Evolutionary conservation across 345 rosid species (phyloP).

Genomic region (Lepidium didymum): DNA sequence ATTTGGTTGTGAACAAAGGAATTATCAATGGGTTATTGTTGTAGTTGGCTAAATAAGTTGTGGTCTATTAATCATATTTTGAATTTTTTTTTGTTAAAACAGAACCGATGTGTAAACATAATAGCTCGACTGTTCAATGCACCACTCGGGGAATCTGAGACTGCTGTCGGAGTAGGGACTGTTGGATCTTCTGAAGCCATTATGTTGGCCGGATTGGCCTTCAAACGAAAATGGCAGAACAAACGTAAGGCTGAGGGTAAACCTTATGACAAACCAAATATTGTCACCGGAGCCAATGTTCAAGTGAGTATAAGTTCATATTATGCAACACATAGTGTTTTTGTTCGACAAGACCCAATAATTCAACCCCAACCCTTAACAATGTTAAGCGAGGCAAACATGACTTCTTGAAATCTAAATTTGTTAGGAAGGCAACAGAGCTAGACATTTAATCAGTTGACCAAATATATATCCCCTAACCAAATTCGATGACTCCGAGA

Average conservation of each 20-base stretch:
- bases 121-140: slow-evolving; percentile 90
- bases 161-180: slow-evolving; percentile 84
- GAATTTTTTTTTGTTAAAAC: not conserved
- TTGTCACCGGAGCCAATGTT: slow-evolving; percentile 95
- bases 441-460: too few relatives aligned
- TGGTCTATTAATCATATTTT: not conserved
- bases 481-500: too few relatives aligned
- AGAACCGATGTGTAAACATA: slow-evolving; percentile 96
- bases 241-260: slow-evolving; percentile 75
- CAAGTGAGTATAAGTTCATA: slow-evolving; percentile 34
- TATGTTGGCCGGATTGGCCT: slow-evolving; percentile 91
- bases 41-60: not conserved
- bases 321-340: too few relatives aligned
- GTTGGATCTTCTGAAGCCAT: slow-evolving; percentile 97
- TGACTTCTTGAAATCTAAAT: too few relatives aligned
- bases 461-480: too few relatives aligned
- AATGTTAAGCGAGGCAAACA: too few relatives aligned
- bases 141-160: slow-evolving; percentile 62
- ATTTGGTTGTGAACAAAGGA: not conserved
- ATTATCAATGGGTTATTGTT: not conserved
- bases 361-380: too few relatives aligned
- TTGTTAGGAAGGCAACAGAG: too few relatives aligned
- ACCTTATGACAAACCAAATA: slow-evolving; percentile 79
- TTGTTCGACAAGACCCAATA: too few relatives aligned
- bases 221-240: slow-evolving; percentile 95